Evolutionary conservation across 2,329 filamentous ascomycete species (phyloP).

Genomic region (Neopestalotiopsis sp.): DNA sequence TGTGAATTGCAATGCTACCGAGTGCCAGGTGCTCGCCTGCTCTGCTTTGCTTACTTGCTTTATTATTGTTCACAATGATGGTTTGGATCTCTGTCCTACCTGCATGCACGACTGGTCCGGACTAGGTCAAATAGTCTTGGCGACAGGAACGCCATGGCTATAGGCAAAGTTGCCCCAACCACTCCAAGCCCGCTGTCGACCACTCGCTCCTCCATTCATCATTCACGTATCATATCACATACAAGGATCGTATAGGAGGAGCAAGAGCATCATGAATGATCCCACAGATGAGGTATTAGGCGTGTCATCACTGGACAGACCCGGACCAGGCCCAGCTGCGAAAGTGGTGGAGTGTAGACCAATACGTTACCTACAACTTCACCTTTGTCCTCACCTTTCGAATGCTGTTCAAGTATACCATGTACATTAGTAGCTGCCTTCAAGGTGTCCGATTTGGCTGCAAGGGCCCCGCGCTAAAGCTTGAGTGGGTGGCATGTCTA

Average conservation of each 20-base stretch:
- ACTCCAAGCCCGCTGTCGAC: neutral
- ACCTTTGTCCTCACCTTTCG: neutral
- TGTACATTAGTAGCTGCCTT: conserved; percentile 1
- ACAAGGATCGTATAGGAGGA: neutral
- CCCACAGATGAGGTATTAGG: neutral
- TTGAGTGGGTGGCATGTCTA: conserved; percentile 9
- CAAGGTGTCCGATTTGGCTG: conserved; percentile 15
- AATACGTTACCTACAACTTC: neutral
- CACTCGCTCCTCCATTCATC: neutral
- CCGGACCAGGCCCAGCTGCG: neutral
- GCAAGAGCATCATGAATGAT: neutral
- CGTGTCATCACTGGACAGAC: neutral
- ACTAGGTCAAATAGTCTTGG: neutral
- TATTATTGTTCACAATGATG: neutral
- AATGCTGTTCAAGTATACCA: neutral
- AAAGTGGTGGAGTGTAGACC: neutral
- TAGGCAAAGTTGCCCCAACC: neutral
- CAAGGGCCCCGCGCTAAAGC: conserved; percentile 15
- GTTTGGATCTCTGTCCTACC: conserved; percentile 3
- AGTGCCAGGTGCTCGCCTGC: neutral
- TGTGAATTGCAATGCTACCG: too few species aligned
- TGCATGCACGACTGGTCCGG: conserved; percentile 1
- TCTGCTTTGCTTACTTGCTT: neutral
- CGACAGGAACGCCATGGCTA: neutral
- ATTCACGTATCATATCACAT: neutral